Base-by-base conservation (phyloP, 2,329 filamentous ascomycete genomes). In the Drechslerella coelobrocha region DNA sequence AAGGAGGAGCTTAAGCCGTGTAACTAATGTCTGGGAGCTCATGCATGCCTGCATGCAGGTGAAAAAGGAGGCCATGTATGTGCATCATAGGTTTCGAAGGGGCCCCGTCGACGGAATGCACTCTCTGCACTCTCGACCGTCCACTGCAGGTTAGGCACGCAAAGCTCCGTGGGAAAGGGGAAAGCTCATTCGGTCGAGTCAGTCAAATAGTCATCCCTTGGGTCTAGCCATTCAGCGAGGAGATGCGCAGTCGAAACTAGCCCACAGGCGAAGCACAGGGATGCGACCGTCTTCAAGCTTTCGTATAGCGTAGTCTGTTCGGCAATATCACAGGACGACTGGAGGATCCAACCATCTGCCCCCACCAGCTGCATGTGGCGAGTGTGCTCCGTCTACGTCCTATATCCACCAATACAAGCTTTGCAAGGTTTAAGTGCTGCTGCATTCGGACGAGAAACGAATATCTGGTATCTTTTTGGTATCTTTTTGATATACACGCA, bases 11-110 rank as follows among this genome's bases (percentile, higher is more conserved):
- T 48, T 43, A 24, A 34, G 12, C 26, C 19, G 51, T 17, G 14
- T 17, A 54, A 34, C 23, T 34, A 19, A 23, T 61, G 59, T 61
- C 51, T 69, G 41, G 57, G 63, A 69, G 63, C 63, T 69, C 63
- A 69, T 61, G 63, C 63, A 61, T 47, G 2, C 27, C 41, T 29
- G 26, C 27, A 53, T 53, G 26, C 17, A 62, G 45, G 50, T 53
- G 10, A 8, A 23, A 45, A 45, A 45, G 41, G 41, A 65, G 56
- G 52, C 52, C 52, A 54, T 54, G 60, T 63, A 55, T 51, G 47
- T 63, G 43, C 29, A 41, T 29, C 51, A 47, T n/a, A 19, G 9
- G 19, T 19, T 19, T 19, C 17, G 4, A 4, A 21, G 21, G 10
- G 41, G 41, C 41, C n/a, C 17, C 41, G 41, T 45, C 41, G 41